Evolutionary conservation across 495 filamentous ascomycete genomes (phyloP), one percentile per base, ranked within the genome.

Genomic region (Trichoderma virens): DNA sequence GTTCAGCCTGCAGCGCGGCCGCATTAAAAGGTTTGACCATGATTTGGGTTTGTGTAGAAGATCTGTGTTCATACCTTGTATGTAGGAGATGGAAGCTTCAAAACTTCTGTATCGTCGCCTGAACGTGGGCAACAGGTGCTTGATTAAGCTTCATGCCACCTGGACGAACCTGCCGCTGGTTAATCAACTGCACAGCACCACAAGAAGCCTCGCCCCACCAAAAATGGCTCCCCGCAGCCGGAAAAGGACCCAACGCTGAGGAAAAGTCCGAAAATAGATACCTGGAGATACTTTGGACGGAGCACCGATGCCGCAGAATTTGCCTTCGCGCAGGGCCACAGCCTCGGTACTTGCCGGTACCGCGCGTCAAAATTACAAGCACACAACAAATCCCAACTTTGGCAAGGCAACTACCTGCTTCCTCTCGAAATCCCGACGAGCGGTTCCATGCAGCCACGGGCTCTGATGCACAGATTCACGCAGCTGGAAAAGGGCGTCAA

Each of bases 111-210:
- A 25, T 23, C 9, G 23, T 47, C 43, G 5, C 16, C 39, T 47
- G 38, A 39, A 39, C 11, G 3, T 11, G 0, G 38, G 13, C 13
- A 11, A 18, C 18, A 41, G 38, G 38, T 35, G 18, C 1, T 51
- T 20, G 20, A 25, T 18, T 25, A 51, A 25, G n/a, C 20, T 25
- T 51, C n/a, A 51, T 5, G 45, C n/a, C 86, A 69, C 80, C 77
- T 78, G 13, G 73, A 73, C 16, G 81, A 84, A 23, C 82, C n/a
- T 23, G 43, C n/a, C n/a, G n/a, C n/a, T n/a, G n/a, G n/a, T n/a
- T n/a, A n/a, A n/a, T n/a, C n/a, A n/a, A n/a, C n/a, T n/a, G n/a
- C n/a, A n/a, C n/a, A n/a, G n/a, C n/a, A n/a, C n/a, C n/a, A n/a
- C n/a, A 65, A 77, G 54, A 80, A 83, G 71, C 82, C 20, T n/a